Percentiles rank a stretch among this genome's conserved stretches.
These are phyloP conservation scores for Platismatia glauca DNA, from an alignment of 495 filamentous ascomycete species.

Conservation along the genomic window DNA sequence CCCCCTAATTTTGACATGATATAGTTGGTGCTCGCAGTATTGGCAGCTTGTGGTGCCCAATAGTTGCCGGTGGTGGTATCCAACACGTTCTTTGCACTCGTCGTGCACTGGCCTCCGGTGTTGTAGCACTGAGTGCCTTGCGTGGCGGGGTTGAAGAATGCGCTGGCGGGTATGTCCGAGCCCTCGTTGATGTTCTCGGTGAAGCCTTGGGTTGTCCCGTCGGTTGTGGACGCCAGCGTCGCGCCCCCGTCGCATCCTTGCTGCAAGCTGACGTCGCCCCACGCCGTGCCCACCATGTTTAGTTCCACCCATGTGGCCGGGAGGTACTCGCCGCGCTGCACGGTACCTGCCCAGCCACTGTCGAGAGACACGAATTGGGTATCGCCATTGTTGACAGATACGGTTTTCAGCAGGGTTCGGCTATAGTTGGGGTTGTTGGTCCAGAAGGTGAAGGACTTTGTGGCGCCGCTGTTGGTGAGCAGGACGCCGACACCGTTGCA, in stretches of 20 bases:
- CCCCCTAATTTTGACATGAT: not conserved
- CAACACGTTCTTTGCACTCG: not conserved
- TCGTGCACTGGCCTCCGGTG: not conserved
- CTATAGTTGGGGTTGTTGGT: not conserved
- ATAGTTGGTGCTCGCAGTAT: not conserved
- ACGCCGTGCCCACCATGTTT: not conserved
- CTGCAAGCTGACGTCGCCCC: conserved; percentile 1
- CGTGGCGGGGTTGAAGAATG: not conserved
- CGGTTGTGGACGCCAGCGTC: not conserved
- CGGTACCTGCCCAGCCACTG: not conserved
- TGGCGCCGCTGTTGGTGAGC: not conserved
- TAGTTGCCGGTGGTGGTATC: not conserved
- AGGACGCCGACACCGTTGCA: not conserved
- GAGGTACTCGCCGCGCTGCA: not conserved
- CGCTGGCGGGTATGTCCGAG: not conserved
- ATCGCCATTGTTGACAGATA: not conserved
- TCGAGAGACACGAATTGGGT: not conserved
- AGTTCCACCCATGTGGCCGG: conserved; percentile 1
- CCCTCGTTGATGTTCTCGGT: not conserved
- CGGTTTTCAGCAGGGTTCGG: not conserved
- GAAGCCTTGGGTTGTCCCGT: not conserved
- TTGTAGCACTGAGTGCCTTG: not conserved
- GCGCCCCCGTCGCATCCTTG: conserved; percentile 1
- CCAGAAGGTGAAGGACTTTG: not conserved
- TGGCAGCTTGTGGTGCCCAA: not conserved